phyloP scores from a whole-genome alignment of 1,284 basidiomycete genomes.

The Rhizoctonia solani region DNA sequence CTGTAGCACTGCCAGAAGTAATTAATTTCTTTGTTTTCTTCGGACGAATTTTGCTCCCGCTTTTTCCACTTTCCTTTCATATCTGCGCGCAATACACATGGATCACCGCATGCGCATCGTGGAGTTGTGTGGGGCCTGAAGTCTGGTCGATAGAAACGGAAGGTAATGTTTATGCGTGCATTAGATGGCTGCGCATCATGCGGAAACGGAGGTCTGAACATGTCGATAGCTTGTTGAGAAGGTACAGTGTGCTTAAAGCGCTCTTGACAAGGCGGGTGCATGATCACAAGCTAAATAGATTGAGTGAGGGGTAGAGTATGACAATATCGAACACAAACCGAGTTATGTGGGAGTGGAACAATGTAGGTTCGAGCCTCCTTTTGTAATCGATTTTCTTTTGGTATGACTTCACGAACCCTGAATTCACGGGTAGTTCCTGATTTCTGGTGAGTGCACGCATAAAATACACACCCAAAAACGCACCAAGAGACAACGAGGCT shows the following conservation, averaged over 20 bases:
- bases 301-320: slow-evolving; percentile 18
- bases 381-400: slow-evolving; percentile 57
- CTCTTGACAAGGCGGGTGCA: slow-evolving; percentile 92
- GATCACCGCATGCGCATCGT: slow-evolving; percentile 74
- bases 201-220: slow-evolving; percentile 69
- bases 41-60: background rate
- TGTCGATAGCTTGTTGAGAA: slow-evolving; percentile 72
- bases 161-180: slow-evolving; percentile 86
- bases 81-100: slow-evolving; percentile 38
- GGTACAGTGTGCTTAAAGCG: slow-evolving; percentile 84
- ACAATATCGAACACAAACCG: slow-evolving; percentile 52
- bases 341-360: slow-evolving; percentile 82
- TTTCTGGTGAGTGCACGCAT: slow-evolving; percentile 1
- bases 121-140: slow-evolving; percentile 72
- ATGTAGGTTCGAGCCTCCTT: slow-evolving; percentile 78
- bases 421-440: slow-evolving; percentile 74
- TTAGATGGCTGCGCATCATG: slow-evolving; percentile 56
- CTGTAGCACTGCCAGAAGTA: slow-evolving; percentile 91
- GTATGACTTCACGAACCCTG: slow-evolving; percentile 73
- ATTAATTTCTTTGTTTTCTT: slow-evolving; percentile 48
- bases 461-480: slow-evolving; percentile 39
- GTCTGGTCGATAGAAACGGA: slow-evolving; percentile 85
- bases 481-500: slow-evolving; percentile 88
- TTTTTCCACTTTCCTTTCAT: slow-evolving; percentile 32
- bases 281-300: slow-evolving; percentile 74